phyloP scores from a whole-genome alignment of 345 rosid genomes.

The Combretum micranthum region DNA sequence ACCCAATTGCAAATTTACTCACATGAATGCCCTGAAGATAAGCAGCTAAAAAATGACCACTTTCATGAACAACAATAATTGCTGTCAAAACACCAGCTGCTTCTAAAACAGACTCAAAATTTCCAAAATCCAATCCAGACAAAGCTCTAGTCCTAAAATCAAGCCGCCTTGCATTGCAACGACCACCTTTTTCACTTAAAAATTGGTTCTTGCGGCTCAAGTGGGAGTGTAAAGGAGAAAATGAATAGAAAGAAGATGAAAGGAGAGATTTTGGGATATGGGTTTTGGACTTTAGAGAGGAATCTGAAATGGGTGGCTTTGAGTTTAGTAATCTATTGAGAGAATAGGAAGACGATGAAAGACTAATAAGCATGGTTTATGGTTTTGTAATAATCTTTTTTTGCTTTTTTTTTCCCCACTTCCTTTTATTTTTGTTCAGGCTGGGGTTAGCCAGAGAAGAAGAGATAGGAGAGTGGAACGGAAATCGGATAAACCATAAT shows the following conservation, averaged over 20 bases:
- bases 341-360: slow-evolving; percentile 38
- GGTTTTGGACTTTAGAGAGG: slow-evolving; percentile 40
- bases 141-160: slow-evolving; percentile 45
- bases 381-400: too few relatives aligned
- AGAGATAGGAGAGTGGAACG: not conserved
- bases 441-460: slow-evolving; percentile 8
- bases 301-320: slow-evolving; percentile 27
- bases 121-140: slow-evolving; percentile 65
- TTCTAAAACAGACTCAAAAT: slow-evolving; percentile 63
- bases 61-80: slow-evolving; percentile 80
- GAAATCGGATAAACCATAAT: slow-evolving; percentile 29
- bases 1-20: slow-evolving; percentile 93
- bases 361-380: slow-evolving; percentile 59
- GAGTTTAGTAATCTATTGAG: slow-evolving; percentile 26
- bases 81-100: slow-evolving; percentile 81
- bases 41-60: slow-evolving; percentile 92
- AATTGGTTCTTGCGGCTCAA: slow-evolving; percentile 27
- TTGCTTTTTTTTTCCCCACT: too few relatives aligned
- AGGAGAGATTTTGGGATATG: slow-evolving; percentile 37
- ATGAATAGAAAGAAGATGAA: slow-evolving; percentile 21
- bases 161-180: slow-evolving; percentile 26
- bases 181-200: slow-evolving; percentile 20
- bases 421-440: too few relatives aligned
- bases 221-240: slow-evolving; percentile 21
- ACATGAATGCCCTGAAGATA: slow-evolving; percentile 89